Conservation (phyloP, 371 early-diverging fungal genomes). For the Mucor velutinosus region DNA sequence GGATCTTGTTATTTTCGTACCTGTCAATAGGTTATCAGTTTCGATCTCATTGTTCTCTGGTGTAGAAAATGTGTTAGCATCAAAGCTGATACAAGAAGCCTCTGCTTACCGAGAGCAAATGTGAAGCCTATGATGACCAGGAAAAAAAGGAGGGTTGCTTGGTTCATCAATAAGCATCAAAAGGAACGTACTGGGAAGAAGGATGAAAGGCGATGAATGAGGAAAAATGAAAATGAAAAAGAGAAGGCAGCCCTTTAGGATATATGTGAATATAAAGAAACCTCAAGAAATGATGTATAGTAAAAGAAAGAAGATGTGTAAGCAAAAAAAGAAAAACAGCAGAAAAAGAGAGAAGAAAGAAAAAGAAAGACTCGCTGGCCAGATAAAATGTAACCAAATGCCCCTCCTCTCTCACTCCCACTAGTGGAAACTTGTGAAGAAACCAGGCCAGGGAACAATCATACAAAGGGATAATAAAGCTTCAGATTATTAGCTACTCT, state of each 20-base stretch:
- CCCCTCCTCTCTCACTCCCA: background rate
- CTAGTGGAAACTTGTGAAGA: background rate
- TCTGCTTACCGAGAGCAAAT: constrained; percentile 20
- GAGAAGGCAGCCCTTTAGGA: background rate
- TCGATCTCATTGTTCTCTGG: constrained; percentile 7
- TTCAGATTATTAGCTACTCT: background rate
- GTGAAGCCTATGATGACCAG: constrained; percentile 26
- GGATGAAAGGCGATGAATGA: background rate
- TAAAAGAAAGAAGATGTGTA: background rate
- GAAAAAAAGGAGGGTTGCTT: constrained; percentile 38
- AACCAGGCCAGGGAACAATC: background rate
- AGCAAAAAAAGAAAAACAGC: background rate
- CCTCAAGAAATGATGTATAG: background rate
- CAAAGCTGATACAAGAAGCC: background rate
- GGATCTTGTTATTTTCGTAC: background rate
- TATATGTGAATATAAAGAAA: background rate
- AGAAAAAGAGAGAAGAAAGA: background rate
- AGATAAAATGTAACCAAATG: constrained; percentile 3
- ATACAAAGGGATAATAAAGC: background rate
- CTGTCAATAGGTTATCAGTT: background rate
- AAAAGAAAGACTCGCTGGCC: background rate
- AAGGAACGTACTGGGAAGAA: constrained; percentile 23
- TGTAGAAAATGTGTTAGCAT: background rate
- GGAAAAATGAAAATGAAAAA: background rate
- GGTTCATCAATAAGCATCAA: constrained; percentile 44